Evolutionary conservation across 1,284 basidiomycete species (phyloP).

Genomic region (Pholiota adiposa): DNA sequence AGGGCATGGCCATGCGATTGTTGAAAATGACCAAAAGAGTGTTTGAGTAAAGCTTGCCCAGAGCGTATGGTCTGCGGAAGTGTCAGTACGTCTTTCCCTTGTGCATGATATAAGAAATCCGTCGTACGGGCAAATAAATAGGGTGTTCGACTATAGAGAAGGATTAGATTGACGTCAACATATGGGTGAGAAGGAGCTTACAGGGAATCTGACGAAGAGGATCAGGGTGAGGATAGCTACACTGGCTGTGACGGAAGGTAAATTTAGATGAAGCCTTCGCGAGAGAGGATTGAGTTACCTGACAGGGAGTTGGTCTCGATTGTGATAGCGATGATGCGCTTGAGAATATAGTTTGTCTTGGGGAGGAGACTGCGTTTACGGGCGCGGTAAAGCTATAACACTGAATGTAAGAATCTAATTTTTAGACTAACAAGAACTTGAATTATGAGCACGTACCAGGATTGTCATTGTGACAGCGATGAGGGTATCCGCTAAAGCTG

Average conservation of each 20-base stretch:
- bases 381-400: not conserved
- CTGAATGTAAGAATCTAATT: not conserved
- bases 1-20: conserved; percentile 3
- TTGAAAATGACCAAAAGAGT: conserved; percentile 10
- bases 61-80: conserved; percentile 1
- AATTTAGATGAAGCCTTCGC: not conserved
- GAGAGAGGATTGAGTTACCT: not conserved
- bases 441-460: not conserved
- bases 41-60: conserved; percentile 6
- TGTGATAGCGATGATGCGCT: conserved; percentile 8
- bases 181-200: not conserved
- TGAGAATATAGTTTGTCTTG: conserved; percentile 5
- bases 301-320: conserved; percentile 5
- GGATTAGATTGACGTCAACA: not conserved
- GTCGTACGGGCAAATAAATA: conserved; percentile 6
- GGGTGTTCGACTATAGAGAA: not conserved
- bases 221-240: conserved; percentile 6
- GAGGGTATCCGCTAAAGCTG: conserved; percentile 4
- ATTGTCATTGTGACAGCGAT: conserved; percentile 2
- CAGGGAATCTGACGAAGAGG: conserved; percentile 6
- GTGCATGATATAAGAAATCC: too few relatives aligned
- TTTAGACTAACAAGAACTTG: not conserved
- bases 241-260: not conserved
- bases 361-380: conserved; percentile 2
- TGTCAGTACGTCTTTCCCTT: not conserved